Base-by-base conservation (phyloP, 2,329 filamentous ascomycete genomes). In the Aureobasidium sp. region DNA sequence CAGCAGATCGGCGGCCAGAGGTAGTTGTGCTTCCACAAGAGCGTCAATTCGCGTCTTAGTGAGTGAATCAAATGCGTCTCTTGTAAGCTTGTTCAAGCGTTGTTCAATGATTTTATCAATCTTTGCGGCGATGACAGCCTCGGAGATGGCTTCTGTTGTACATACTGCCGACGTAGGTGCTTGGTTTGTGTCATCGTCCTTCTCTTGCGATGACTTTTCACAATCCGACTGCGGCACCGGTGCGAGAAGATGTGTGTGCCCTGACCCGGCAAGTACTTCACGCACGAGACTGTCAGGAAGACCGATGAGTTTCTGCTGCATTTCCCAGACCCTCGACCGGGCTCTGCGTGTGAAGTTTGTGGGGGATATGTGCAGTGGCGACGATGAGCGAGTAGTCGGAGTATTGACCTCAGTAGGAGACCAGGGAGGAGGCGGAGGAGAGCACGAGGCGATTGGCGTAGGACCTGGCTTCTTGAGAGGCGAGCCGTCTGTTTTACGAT, bases 321-420 rank as follows among this genome's bases (percentile, higher is more conserved):
- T 5, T 16, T 25, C 27, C 24, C n/a, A 11, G 17, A 50, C 17
- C 17, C 22, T 39, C 2, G 39, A 5, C 6, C 34, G 25, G 14
- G 3, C 47, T 40, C 24, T 25, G 17, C 22, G 25, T 39, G 35
- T 50, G 6, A 50, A 50, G 7, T 16, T 21, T 0, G 47, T 50
- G 4, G 34, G 47, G 6, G 24, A 30, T 10, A 50, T 39, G 16
- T 38, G 30, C 19, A 19, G 16, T 11, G 41, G 41, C 17, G 44
- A 48, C 3, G n/a, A 29, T 8, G 34, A 50, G 47, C 34, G 12
- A 16, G 34, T 34, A 6, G 34, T 50, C 3, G 47, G 47, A 2
- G 47, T 50, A 6, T 50, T 40, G 35, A 39, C 7, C 14, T 50
- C 47, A 6, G 35, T 50, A 19, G 35, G 35, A 30, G 47, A 50